A percentile compares a stretch with the other conserved stretches of the same genome.
These are phyloP conservation scores for Venturiaceae sp. DNA, from an alignment of 2,329 filamentous ascomycete genomes.

Conservation along the genomic window DNA sequence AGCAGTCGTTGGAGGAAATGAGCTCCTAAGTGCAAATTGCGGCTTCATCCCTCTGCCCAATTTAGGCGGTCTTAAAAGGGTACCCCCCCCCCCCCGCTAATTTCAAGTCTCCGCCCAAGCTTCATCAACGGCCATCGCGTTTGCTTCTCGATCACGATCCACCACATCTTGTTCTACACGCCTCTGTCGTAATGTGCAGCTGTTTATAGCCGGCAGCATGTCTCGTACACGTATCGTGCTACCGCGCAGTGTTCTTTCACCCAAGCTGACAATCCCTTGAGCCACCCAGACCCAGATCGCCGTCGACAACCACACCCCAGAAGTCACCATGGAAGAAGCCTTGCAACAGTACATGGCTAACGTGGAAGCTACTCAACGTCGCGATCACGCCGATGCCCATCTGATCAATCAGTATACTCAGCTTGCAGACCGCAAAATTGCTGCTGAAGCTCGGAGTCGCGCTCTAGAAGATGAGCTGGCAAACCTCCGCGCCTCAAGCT, in stretches of 20 bases:
- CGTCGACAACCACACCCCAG: not conserved
- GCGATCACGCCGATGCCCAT: slow-evolving; percentile 4
- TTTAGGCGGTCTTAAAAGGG: not conserved
- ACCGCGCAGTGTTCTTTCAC: not conserved
- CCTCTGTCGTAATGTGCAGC: not conserved
- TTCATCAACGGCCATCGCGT: not conserved
- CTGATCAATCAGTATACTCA: slow-evolving; percentile 1
- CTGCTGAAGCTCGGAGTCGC: not conserved
- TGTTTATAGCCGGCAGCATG: slow-evolving; percentile 1
- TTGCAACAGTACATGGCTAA: slow-evolving; percentile 1
- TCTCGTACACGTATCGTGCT: slow-evolving; percentile 1
- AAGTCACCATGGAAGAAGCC: slow-evolving; percentile 1
- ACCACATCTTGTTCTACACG: not conserved
- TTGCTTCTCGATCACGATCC: not conserved
- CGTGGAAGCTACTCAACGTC: slow-evolving; percentile 1
- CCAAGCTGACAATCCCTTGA: not conserved
- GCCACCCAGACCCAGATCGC: not conserved
- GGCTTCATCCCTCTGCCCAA: not conserved
- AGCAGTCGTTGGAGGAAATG: not conserved
- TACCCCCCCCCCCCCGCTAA: not conserved
- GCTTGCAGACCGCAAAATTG: slow-evolving; percentile 1
- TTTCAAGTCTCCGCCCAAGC: not conserved
- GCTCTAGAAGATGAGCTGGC: not conserved
- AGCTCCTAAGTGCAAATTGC: no score
- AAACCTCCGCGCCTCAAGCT: not conserved